phyloP scores from a whole-genome alignment of 192 early-diverging fungal species.

The Fimicolochytrium jonesii region DNA sequence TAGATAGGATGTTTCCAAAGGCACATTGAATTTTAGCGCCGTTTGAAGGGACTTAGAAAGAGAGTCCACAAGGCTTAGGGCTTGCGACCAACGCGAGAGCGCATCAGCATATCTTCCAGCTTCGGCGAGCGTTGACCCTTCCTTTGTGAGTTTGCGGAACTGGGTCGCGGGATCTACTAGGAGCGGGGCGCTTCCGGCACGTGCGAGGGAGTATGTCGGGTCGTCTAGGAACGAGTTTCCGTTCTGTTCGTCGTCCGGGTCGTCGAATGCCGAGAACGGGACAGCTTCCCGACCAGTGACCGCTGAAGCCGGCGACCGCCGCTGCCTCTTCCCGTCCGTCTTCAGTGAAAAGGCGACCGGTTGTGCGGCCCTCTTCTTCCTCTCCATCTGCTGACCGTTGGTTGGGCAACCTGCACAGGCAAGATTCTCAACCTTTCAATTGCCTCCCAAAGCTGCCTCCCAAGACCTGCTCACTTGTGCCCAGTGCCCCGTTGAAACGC shows the following conservation, averaged over 20 bases:
- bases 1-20: neutral
- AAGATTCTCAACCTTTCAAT: no score
- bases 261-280: neutral
- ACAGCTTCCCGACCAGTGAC: no score
- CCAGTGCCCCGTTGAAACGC: no score
- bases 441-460: no score
- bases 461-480: no score
- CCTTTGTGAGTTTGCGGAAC: neutral
- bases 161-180: conserved; percentile 1
- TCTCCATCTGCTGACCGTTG: no score
- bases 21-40: neutral
- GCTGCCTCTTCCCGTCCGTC: no score
- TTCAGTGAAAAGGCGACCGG: no score
- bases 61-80: neutral
- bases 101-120: conserved; percentile 2
- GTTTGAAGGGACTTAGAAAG: neutral
- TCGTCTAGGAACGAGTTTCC: neutral
- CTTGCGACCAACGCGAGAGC: neutral
- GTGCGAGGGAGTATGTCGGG: neutral
- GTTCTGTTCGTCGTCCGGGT: neutral
- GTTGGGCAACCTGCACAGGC: no score
- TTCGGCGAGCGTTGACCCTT: neutral
- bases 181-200: neutral
- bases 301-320: no score
- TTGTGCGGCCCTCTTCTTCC: no score